A percentile compares a stretch with the other conserved stretches of the same genome.
These are phyloP conservation scores for Cladosporium sp. DNA, from an alignment of 2,329 filamentous ascomycete species.

Conservation along the genomic window DNA sequence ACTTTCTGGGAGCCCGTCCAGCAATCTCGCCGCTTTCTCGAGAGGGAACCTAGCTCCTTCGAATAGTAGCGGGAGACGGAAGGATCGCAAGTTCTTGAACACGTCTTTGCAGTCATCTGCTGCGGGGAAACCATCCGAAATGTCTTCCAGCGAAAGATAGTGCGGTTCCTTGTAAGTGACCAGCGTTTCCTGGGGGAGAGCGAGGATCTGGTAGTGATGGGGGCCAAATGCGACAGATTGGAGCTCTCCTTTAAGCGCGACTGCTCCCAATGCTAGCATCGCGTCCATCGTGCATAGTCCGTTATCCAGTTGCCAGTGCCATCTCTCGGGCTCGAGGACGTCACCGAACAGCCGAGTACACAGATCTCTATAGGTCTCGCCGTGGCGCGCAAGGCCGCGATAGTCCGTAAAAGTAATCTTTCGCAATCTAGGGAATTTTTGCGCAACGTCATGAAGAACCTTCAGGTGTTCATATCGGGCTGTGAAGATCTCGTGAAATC, in stretches of 20 bases:
- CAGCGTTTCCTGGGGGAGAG: background rate
- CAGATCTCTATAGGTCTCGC: conserved; percentile 1
- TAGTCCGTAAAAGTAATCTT: conserved; percentile 5
- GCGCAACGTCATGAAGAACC: background rate
- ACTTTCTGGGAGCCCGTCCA: background rate
- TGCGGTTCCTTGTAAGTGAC: conserved; percentile 1
- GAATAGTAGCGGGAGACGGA: conserved; percentile 1
- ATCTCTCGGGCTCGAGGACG: conserved; percentile 2
- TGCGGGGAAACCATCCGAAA: background rate
- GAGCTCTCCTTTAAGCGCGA: background rate
- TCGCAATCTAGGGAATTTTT: background rate
- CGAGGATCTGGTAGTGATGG: conserved; percentile 1
- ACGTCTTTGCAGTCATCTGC: background rate
- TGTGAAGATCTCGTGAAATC: background rate
- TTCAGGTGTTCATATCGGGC: background rate
- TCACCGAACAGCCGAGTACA: conserved; percentile 1
- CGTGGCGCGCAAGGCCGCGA: conserved; percentile 1
- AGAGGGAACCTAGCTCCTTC: background rate
- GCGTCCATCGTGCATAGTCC: background rate
- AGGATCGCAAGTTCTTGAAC: background rate
- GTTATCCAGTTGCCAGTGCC: conserved; percentile 3
- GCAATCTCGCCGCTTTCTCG: background rate
- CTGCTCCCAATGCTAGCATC: background rate
- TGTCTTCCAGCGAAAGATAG: background rate
- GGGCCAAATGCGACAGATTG: conserved; percentile 1